Base-by-base conservation (phyloP, 169 alveolate species). In the Plasmodium malariae region DNA sequence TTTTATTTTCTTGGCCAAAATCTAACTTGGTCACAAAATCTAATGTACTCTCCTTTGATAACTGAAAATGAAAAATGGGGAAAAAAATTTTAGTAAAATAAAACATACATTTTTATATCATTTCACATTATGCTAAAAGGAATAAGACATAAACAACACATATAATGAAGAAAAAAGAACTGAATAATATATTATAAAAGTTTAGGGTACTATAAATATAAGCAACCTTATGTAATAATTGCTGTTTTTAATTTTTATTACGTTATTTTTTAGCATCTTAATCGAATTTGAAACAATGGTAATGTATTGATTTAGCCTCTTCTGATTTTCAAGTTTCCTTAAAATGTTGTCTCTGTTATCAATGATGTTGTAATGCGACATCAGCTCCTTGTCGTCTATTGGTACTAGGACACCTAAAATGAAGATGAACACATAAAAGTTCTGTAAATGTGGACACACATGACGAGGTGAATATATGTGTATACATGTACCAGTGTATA, bases 271-370 rank as follows among this genome's bases (percentile, higher is more conserved):
- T 17, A 76, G 57, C 3, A 76, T 60, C 26, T 76, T 76, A 26
- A 76, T 76, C 45, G 89, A 76, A 63, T 76, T 76, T 24, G 89
- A 30, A n/a, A 76, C 89, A 67, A 76, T 76, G 24, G 78, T 60
- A 45, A 76, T 3, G 60, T 76, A 76, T n/a, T 76, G 89, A 57
- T 62, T 62, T 17, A 76, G 89, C 26, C 89, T 43, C 57, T 76
- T 76, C 37, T 76, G 89, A 57, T 76, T 76, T 48, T 76, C 89
- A 30, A 76, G 45, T 40, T 76, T 76, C 11, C 89, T 76, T 26
- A 76, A 45, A 30, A 76, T 63, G 26, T 76, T 76, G n/a, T 76
- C 89, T 76, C 89, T 62, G 49, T 76, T 76, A 45, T 76, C 89
- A 28, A 76, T 76, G 51, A 76, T 76, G 68, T 62, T 76, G 69